Evolutionary conservation across 768 basidiomycete species (phyloP), one percentile per base, ranked within the genome.

Genomic region (Neoboletus magnificus): DNA sequence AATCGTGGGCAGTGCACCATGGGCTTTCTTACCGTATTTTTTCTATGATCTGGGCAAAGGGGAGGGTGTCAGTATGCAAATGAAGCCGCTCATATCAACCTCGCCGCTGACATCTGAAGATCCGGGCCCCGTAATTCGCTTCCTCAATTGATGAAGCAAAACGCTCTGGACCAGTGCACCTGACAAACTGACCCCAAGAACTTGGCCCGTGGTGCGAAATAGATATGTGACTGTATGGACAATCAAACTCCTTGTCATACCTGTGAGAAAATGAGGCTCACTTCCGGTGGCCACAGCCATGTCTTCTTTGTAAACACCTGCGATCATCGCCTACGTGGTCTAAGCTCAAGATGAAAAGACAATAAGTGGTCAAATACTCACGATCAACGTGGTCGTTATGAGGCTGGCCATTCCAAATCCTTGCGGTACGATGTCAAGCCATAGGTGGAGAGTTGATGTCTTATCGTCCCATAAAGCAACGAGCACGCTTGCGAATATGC

Each of bases 151-250:
- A 46, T 76, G 71, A 29, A 86, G 73, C 39, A 99, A 78, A 35
- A 96, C 79, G 6, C 82, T 81, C 72, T 99, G 96, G 32, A 95
- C 74, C 27, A 98, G 70, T 0, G 92, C 87, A 22, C 93, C 91
- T 62, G 86, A 86, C 44, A 95, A 75, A 63, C 91, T 90, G 51
- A 99, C 96, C 35, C 96, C 97, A 52, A 98, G 79, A 23, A 97
- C 97, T 76, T 98, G 96, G 3, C 95, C 95, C 18, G 91, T 89
- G 9, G 93, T 94, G 59, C 95, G 79, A 77, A 95, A 96, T 45
- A 97, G 78, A 72, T 98, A 98, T 32, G 90, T 91, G 64, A 95
- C 93, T 96, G 62, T n/a, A 45, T 42, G 22, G 5, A 49, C 27
- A n/a, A 49, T 51, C 36, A 66, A 58, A 52, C 46, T 35, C 23